Conservation (phyloP, 1,284 basidiomycete genomes). For the Moesziomyces sp. region DNA sequence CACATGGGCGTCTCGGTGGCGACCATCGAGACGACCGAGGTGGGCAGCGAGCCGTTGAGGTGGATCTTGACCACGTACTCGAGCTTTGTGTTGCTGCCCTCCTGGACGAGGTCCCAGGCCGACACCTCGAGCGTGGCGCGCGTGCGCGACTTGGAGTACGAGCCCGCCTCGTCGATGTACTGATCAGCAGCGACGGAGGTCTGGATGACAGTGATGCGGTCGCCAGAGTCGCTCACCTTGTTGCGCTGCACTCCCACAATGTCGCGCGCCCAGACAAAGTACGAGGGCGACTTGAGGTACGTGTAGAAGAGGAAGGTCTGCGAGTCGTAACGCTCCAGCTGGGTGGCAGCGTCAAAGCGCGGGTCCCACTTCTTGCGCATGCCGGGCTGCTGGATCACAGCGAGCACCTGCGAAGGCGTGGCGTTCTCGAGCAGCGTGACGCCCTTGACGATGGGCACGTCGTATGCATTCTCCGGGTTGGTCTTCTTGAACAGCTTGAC, state of each 20-base stretch:
- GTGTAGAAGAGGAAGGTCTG: slow-evolving; percentile 54
- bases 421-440: slow-evolving; percentile 56
- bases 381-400: slow-evolving; percentile 58
- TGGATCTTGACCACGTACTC: slow-evolving; percentile 63
- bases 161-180: slow-evolving; percentile 56
- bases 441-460: slow-evolving; percentile 57
- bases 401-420: slow-evolving; percentile 56
- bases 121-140: slow-evolving; percentile 59
- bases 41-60: slow-evolving; percentile 59
- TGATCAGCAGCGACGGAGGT: slow-evolving; percentile 54
- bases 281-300: slow-evolving; percentile 58
- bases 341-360: slow-evolving; percentile 50
- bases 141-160: slow-evolving; percentile 55
- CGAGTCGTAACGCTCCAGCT: slow-evolving; percentile 41
- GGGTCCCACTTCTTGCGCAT: slow-evolving; percentile 64
- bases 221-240: slow-evolving; percentile 26
- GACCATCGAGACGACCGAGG: slow-evolving; percentile 53
- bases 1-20: slow-evolving; percentile 64
- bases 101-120: slow-evolving; percentile 53
- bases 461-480: slow-evolving; percentile 53
- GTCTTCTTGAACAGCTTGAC: slow-evolving; percentile 57
- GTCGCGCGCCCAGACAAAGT: slow-evolving; percentile 64
- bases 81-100: slow-evolving; percentile 53
- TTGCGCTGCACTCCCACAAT: slow-evolving; percentile 62
- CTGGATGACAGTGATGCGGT: slow-evolving; percentile 50